A percentile compares a stretch with the other conserved stretches of the same genome.
Evolutionary conservation across 164 flowering plant genomes (phyloP).

Genomic region (Amborella trichopoda): DNA sequence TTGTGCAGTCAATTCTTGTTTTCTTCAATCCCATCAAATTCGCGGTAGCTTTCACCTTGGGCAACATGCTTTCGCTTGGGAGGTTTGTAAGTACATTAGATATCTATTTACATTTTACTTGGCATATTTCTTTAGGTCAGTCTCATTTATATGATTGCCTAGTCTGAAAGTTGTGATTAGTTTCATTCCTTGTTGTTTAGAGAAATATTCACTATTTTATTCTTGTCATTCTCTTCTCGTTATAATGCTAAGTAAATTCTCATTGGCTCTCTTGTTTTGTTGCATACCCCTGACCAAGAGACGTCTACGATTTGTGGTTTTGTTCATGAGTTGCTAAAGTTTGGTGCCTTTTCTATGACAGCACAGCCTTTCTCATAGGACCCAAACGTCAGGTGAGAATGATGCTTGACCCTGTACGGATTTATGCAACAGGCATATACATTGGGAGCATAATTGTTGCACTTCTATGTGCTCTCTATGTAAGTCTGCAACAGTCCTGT

Average conservation of each 20-base stretch:
- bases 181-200: too few relatives aligned
- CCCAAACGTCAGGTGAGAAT: slow-evolving; percentile 77
- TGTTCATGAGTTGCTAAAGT: slow-evolving; percentile 23
- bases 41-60: slow-evolving; percentile 76
- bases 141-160: too few relatives aligned
- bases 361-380: slow-evolving; percentile 95
- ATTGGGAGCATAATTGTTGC: slow-evolving; percentile 73
- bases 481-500: slow-evolving; percentile 22
- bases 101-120: too few relatives aligned
- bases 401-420: slow-evolving; percentile 98
- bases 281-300: too few relatives aligned
- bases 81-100: too few relatives aligned
- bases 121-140: too few relatives aligned
- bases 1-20: slow-evolving; percentile 74
- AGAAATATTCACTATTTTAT: too few relatives aligned
- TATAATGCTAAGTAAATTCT: too few relatives aligned
- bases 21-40: slow-evolving; percentile 90
- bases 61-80: slow-evolving; percentile 87
- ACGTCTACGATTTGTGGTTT: slow-evolving; percentile 3
- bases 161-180: too few relatives aligned
- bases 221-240: too few relatives aligned
- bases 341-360: slow-evolving; percentile 49
- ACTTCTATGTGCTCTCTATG: slow-evolving; percentile 83
- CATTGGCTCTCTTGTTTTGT: too few relatives aligned
- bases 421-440: slow-evolving; percentile 81